These are phyloP conservation scores for Aspergillus sp. DNA, from an alignment of 2,329 filamentous ascomycete species.

Conservation along the genomic window DNA sequence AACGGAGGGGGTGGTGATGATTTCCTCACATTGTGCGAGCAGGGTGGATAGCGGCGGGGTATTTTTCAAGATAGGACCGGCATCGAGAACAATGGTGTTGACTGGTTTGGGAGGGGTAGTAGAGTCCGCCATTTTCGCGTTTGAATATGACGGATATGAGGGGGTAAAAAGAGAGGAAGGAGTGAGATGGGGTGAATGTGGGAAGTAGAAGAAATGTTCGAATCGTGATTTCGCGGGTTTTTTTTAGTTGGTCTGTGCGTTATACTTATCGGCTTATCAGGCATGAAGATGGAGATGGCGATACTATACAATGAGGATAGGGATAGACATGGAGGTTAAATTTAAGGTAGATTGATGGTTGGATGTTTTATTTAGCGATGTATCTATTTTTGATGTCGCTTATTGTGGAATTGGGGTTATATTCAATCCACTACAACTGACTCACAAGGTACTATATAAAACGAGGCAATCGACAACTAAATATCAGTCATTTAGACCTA, in stretches of 20 bases:
- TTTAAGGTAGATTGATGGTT: no score
- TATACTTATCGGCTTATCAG: constrained; percentile 24
- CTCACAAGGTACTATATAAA: no score
- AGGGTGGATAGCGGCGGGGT: constrained; percentile 80
- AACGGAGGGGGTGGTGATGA: constrained; percentile 82
- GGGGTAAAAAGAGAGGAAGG: not conserved
- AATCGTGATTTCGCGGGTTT: constrained; percentile 16
- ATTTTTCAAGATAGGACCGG: constrained; percentile 91
- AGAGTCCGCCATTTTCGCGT: constrained; percentile 17
- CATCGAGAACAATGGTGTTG: constrained; percentile 81
- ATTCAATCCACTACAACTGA: no score
- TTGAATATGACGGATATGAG: not conserved
- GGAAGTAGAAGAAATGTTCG: not conserved
- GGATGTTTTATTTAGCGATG: no score
- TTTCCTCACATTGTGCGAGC: constrained; percentile 66
- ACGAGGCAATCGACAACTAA: no score
- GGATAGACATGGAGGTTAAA: no score
- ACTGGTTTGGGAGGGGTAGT: constrained; percentile 56
- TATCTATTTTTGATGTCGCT: no score
- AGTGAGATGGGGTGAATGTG: constrained; percentile 1
- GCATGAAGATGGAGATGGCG: not conserved
- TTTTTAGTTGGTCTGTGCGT: constrained; percentile 33
- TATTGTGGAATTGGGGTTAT: no score
- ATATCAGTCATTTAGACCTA: no score
- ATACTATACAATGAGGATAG: not conserved